These are phyloP conservation scores for Pseudisothecium myosuroides DNA, from an alignment of 225 moss, liverwort and hornwort species.

Conservation along the genomic window DNA sequence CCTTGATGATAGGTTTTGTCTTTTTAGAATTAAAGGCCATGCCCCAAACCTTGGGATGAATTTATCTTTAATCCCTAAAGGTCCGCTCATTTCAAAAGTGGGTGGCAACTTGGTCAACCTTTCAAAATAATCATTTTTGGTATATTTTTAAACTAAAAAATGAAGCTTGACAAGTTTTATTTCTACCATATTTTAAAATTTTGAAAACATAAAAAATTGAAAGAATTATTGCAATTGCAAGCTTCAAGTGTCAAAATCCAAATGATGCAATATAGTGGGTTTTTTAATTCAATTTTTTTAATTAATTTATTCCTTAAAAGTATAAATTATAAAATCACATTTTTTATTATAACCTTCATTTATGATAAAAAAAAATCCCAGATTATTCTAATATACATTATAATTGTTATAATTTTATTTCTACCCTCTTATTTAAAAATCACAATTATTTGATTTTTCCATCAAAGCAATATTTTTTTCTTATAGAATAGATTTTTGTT, in stretches of 20 bases:
- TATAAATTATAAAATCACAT: not conserved
- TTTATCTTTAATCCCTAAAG: not conserved
- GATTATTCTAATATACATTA: not conserved
- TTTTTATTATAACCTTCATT: not conserved
- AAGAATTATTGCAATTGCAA: not conserved
- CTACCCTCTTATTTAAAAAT: not conserved
- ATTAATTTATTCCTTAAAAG: too few species aligned
- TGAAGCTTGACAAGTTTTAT: not conserved
- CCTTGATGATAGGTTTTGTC: not conserved
- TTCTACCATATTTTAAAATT: not conserved
- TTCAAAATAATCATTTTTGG: not conserved
- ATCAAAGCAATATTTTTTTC: not conserved
- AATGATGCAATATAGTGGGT: not conserved
- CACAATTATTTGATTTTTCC: not conserved
- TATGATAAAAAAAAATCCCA: too few species aligned
- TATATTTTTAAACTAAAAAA: not conserved
- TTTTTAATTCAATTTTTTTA: too few species aligned
- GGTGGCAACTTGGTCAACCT: not conserved
- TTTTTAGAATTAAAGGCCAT: fast-evolving
- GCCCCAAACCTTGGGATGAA: fast-evolving
- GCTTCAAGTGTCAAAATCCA: not conserved
- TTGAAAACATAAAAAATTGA: not conserved
- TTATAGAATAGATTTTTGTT: not conserved
- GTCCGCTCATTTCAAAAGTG: fast-evolving
- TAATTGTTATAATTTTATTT: not conserved